Conservation (phyloP, 2,329 filamentous ascomycete genomes). For the Aspergillus puulaauensis region DNA sequence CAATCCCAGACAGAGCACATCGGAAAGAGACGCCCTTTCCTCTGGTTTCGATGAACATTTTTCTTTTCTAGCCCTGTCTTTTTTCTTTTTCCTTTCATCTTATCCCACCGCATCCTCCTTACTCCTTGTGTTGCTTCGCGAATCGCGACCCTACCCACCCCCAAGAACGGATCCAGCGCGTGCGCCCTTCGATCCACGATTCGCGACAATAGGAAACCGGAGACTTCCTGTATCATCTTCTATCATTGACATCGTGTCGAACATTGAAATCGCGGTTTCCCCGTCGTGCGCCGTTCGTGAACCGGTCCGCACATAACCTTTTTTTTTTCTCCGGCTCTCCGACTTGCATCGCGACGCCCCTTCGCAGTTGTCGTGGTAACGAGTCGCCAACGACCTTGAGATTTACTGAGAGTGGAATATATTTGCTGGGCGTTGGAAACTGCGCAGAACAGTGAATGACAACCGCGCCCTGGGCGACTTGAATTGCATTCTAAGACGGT, state of each 20-base stretch:
- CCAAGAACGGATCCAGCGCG: constrained; percentile 13
- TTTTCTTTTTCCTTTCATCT: not conserved
- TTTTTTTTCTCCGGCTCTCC: not conserved
- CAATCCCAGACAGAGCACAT: constrained; percentile 14
- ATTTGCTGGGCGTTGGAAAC: not conserved
- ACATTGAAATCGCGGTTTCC: not conserved
- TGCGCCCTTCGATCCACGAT: constrained; percentile 4
- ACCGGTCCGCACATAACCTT: not conserved
- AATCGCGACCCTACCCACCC: constrained; percentile 15
- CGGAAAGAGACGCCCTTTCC: constrained; percentile 8
- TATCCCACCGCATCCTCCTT: constrained; percentile 1
- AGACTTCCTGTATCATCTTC: not conserved
- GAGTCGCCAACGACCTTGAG: not conserved
- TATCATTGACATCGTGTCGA: not conserved
- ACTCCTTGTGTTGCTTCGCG: constrained; percentile 14
- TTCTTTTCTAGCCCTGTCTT: constrained; percentile 13
- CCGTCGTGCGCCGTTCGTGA: constrained; percentile 1
- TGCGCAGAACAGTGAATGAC: constrained; percentile 14
- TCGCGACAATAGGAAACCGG: not conserved
- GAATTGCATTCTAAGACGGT: constrained; percentile 17
- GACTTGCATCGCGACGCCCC: constrained; percentile 7
- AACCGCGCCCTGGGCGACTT: constrained; percentile 8
- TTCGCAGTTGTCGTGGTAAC: constrained; percentile 14
- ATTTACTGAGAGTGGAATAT: not conserved
- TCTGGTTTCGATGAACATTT: not conserved